phyloP scores from a whole-genome alignment of 2,329 filamentous ascomycete species.

The Akanthomyces dipterigenus region DNA sequence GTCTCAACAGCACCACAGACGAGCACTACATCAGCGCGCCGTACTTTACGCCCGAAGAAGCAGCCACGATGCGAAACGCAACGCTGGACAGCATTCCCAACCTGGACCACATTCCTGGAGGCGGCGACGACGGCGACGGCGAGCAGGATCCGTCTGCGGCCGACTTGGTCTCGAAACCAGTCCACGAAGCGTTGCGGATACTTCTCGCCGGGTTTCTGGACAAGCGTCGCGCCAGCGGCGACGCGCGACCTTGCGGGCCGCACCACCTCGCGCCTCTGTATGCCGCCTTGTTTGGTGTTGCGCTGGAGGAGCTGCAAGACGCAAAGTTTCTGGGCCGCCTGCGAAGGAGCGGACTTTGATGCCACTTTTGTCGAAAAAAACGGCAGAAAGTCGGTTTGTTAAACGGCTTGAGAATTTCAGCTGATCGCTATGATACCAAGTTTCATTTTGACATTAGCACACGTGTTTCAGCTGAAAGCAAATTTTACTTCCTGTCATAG shows the following conservation, averaged over 20 bases:
- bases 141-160: neutral
- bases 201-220: constrained; percentile 13
- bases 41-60: constrained; percentile 13
- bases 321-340: constrained; percentile 1
- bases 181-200: constrained; percentile 4
- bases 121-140: neutral
- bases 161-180: neutral
- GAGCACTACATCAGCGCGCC: constrained; percentile 15
- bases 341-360: neutral
- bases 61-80: constrained; percentile 9
- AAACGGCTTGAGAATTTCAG: no score
- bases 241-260: constrained; percentile 16
- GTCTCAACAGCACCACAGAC: constrained; percentile 14
- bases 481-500: neutral
- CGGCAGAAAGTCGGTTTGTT: no score
- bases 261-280: constrained; percentile 16
- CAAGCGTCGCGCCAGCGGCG: constrained; percentile 14
- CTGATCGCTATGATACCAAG: no score
- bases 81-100: constrained; percentile 9
- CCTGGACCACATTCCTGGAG: neutral
- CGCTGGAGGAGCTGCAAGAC: constrained; percentile 7
- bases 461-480: neutral
- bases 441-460: neutral
- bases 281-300: constrained; percentile 14
- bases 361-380: neutral